Evolutionary conservation across 73 alveolate species (phyloP).

Genomic region (Effrenium voratum): DNA sequence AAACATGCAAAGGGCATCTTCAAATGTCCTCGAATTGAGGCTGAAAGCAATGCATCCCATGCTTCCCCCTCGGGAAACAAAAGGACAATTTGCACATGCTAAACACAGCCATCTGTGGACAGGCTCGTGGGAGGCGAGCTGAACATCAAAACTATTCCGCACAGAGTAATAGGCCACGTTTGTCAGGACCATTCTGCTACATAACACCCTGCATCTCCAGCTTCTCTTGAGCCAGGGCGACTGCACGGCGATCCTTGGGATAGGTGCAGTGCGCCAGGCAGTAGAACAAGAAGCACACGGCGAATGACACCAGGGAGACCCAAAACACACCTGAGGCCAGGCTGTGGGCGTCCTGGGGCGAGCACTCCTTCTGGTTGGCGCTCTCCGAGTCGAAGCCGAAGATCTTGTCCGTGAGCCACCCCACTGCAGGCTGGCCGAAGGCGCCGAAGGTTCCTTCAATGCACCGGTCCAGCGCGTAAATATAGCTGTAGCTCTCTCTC

Average conservation of each 20-base stretch:
- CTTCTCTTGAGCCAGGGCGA: too few relatives aligned
- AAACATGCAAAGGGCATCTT: constrained; percentile 96
- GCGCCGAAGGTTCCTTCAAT: constrained; percentile 62
- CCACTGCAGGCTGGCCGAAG: constrained; percentile 44
- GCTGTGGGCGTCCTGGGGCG: constrained; percentile 25
- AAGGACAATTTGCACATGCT: too few relatives aligned
- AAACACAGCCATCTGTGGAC: too few relatives aligned
- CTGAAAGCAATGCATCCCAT: too few relatives aligned
- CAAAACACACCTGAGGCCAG: constrained; percentile 11
- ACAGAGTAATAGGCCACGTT: too few relatives aligned
- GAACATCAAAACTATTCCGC: too few relatives aligned
- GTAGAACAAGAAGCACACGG: constrained; percentile 28
- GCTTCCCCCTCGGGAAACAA: too few relatives aligned
- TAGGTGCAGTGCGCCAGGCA: constrained; percentile 43
- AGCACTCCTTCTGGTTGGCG: not conserved
- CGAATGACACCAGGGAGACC: not conserved
- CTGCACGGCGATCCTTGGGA: constrained; percentile 53
- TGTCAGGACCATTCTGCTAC: too few relatives aligned
- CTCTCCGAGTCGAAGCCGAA: not conserved
- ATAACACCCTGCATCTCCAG: too few relatives aligned
- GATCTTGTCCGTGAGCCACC: constrained; percentile 46
- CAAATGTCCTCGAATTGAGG: constrained; percentile 98
- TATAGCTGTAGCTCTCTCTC: constrained; percentile 35
- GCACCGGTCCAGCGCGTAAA: constrained; percentile 27
- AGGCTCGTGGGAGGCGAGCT: too few relatives aligned